Evolutionary conservation across 2,329 filamentous ascomycete species (phyloP).

Genomic region (Gyromitra esculenta): DNA sequence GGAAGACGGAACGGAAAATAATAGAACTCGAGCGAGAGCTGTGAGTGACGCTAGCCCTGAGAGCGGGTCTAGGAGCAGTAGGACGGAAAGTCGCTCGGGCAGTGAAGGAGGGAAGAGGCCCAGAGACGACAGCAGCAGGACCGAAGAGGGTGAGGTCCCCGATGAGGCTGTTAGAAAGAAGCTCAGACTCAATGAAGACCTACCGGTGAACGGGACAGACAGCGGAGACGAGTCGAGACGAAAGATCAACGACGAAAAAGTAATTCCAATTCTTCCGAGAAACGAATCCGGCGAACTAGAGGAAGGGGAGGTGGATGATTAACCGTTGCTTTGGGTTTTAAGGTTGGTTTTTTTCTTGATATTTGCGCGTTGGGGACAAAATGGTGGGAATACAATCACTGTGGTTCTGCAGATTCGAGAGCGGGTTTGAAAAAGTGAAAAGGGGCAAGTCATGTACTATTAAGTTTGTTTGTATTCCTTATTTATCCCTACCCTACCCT

Average conservation of each 20-base stretch:
- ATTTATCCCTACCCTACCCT: constrained; percentile 60
- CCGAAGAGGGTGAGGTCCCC: constrained; percentile 50
- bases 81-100: constrained; percentile 48
- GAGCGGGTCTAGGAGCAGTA: constrained; percentile 49
- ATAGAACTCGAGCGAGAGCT: constrained; percentile 52
- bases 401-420: constrained; percentile 26
- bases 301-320: constrained; percentile 54
- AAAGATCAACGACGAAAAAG: constrained; percentile 41
- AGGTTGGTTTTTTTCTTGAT: constrained; percentile 47
- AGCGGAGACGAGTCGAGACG: constrained; percentile 44
- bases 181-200: constrained; percentile 52
- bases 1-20: constrained; percentile 53
- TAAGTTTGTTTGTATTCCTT: constrained; percentile 63
- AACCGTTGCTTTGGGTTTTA: constrained; percentile 25
- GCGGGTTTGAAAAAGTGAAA: neutral
- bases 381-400: constrained; percentile 28
- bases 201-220: constrained; percentile 46
- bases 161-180: constrained; percentile 54
- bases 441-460: constrained; percentile 65
- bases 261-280: constrained; percentile 25
- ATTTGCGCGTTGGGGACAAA: constrained; percentile 16
- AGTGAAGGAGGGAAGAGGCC: constrained; percentile 50
- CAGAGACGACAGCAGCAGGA: constrained; percentile 51
- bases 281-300: constrained; percentile 51
- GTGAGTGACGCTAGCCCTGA: constrained; percentile 47